Conservation (phyloP, 139 green algal genomes). For the Pedinophyceae sp. region DNA sequence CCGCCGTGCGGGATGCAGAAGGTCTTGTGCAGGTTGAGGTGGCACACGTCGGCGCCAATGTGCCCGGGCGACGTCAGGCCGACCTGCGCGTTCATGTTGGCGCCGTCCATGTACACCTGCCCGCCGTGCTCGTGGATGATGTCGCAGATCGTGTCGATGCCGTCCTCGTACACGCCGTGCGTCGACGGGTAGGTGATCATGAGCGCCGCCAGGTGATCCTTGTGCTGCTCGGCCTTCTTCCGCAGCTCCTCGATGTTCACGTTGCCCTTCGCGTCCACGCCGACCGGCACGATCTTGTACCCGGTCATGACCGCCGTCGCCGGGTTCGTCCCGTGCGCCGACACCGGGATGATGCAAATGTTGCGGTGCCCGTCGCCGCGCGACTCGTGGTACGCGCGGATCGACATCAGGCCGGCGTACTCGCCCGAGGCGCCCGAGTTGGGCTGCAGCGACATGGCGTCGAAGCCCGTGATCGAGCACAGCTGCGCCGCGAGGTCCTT, state of each 20-base stretch:
- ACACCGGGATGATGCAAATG: slow-evolving; percentile 97
- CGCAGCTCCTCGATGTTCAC: slow-evolving; percentile 85
- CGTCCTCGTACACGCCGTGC: slow-evolving; percentile 95
- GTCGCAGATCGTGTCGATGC: slow-evolving; percentile 86
- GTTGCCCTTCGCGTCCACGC: slow-evolving; percentile 73
- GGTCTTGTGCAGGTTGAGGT: slow-evolving; percentile 99
- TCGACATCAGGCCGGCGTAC: slow-evolving; percentile 97
- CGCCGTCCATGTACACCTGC: slow-evolving; percentile 98
- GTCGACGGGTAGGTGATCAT: slow-evolving; percentile 99
- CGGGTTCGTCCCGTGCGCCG: slow-evolving; percentile 95
- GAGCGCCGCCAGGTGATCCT: slow-evolving; percentile 83
- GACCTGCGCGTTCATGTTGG: slow-evolving; percentile 99
- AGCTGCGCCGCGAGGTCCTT: slow-evolving; percentile 78
- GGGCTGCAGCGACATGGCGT: slow-evolving; percentile 91
- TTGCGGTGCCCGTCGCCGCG: slow-evolving; percentile 71
- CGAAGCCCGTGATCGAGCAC: slow-evolving; percentile 92
- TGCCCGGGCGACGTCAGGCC: slow-evolving; percentile 88
- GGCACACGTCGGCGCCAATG: slow-evolving; percentile 98
- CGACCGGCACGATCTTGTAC: slow-evolving; percentile 86
- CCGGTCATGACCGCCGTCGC: slow-evolving; percentile 90
- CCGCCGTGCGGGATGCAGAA: slow-evolving; percentile 99
- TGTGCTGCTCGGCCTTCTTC: slow-evolving; percentile 68
- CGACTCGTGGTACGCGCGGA: slow-evolving; percentile 83
- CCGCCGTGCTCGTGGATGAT: slow-evolving; percentile 89
- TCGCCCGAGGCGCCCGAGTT: slow-evolving; percentile 90